Percentiles rank a stretch among this genome's conserved stretches.
Conservation (phyloP, 805 yeast genomes). For the Saturnispora sanitii region DNA sequence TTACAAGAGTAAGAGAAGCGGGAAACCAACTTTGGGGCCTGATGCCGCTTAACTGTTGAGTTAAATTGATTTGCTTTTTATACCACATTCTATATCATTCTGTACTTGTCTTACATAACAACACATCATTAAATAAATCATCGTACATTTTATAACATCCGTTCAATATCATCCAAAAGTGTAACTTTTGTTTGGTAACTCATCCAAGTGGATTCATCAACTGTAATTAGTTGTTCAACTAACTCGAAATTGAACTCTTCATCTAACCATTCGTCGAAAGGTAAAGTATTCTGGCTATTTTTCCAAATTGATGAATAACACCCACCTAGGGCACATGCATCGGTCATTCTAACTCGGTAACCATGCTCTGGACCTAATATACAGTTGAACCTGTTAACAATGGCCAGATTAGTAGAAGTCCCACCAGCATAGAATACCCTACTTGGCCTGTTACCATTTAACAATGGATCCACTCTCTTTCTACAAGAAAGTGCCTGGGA, state of each 20-base stretch:
- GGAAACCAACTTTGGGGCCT: constrained; percentile 53
- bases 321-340: constrained; percentile 91
- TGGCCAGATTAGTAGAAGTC: constrained; percentile 61
- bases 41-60: constrained; percentile 36
- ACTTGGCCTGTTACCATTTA: constrained; percentile 42
- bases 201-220: neutral
- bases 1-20: constrained; percentile 70
- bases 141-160: no score
- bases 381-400: constrained; percentile 58
- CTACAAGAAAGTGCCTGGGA: constrained; percentile 83
- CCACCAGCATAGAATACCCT: constrained; percentile 83
- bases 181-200: no score
- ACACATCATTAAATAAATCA: no score
- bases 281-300: constrained; percentile 21
- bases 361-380: constrained; percentile 59
- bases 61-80: no score
- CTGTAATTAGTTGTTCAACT: constrained; percentile 9
- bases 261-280: constrained; percentile 38
- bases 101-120: no score
- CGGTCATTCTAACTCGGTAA: constrained; percentile 64
- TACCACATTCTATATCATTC: no score
- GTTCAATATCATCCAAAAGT: no score
- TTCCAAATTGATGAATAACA: constrained; percentile 77
- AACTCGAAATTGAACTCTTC: constrained; percentile 39
- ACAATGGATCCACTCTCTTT: constrained; percentile 67